Evolutionary conservation across 768 basidiomycete species (phyloP).

Genomic region (Coprinellus micaceus): DNA sequence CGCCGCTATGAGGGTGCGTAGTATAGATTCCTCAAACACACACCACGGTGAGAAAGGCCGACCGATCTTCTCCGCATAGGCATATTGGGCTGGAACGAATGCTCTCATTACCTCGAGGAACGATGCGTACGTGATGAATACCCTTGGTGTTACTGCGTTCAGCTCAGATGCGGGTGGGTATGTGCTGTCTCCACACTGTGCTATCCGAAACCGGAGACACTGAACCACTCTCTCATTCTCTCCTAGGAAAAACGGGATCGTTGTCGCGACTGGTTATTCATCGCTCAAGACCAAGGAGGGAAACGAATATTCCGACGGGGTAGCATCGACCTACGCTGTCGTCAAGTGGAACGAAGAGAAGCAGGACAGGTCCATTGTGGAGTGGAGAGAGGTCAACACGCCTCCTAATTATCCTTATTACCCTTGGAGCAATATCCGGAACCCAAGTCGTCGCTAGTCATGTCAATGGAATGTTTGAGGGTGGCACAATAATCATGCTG

Average conservation of each 20-base stretch:
- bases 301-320: background rate
- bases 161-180: too few species aligned
- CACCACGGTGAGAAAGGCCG: background rate
- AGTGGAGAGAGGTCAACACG: slow-evolving; percentile 5
- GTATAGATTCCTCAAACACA: background rate
- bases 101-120: too few species aligned
- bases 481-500: too few species aligned
- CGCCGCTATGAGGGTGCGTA: slow-evolving; percentile 1
- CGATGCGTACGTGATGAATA: too few species aligned
- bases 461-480: too few species aligned
- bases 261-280: background rate
- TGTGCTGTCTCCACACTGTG: too few species aligned
- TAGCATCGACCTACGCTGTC: background rate
- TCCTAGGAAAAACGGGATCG: background rate
- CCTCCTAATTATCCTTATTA: slow-evolving; percentile 7
- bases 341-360: background rate
- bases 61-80: background rate
- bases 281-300: slow-evolving; percentile 1
- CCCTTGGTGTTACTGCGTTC: too few species aligned
- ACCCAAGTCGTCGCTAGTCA: too few species aligned
- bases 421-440: too few species aligned
- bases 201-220: too few species aligned
- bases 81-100: background rate
- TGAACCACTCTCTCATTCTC: too few species aligned
- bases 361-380: background rate